Percentiles rank a stretch among this genome's conserved stretches.
phyloP scores from a whole-genome alignment of 164 flowering plant genomes.

The Vitis vinifera region ASM3070453v1 NC_081808.1:19884501-19885000 shows the following conservation, averaged over 20 bases:
- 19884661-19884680: not conserved
- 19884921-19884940: constrained; percentile 37
- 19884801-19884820: not conserved
- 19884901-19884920: constrained; percentile 38
- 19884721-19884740: constrained; percentile 43
- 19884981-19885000: not conserved
- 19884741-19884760: constrained; percentile 50
- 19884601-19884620: constrained; percentile 34
- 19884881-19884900: constrained; percentile 25
- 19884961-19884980: not conserved
- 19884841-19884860: not conserved
- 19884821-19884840: constrained; percentile 1
- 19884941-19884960: constrained; percentile 24
- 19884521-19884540: not conserved
- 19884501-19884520: not conserved
- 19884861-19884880: not conserved
- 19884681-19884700: not conserved
- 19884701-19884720: constrained; percentile 8
- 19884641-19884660: not conserved
- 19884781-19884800: constrained; percentile 24
- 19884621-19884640: constrained; percentile 20
- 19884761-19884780: constrained; percentile 42
- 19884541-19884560: constrained; percentile 3
- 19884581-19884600: constrained; percentile 42
- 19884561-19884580: constrained; percentile 46